A percentile compares a stretch with the other conserved stretches of the same genome.
These are phyloP conservation scores for Penicillium arizonense DNA, from an alignment of 495 filamentous ascomycete genomes.

Conservation along the genomic window DNA sequence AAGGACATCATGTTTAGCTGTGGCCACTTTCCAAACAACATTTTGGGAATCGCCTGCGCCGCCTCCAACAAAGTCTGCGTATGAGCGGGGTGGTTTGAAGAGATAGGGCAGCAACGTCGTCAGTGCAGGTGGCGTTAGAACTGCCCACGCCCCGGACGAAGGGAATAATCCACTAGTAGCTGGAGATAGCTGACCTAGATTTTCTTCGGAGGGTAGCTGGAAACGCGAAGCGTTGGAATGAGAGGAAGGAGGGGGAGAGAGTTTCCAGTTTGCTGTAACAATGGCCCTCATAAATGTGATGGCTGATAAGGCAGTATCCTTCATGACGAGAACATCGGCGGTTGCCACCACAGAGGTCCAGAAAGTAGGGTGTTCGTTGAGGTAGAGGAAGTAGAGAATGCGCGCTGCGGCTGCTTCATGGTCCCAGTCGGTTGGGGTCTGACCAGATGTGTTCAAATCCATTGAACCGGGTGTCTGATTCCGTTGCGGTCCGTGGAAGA, in stretches of 20 bases:
- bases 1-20: slow-evolving; percentile 58
- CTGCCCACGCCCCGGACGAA: slow-evolving; percentile 47
- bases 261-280: slow-evolving; percentile 55
- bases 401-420: slow-evolving; percentile 55
- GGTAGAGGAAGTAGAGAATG: slow-evolving; percentile 55
- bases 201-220: slow-evolving; percentile 42
- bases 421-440: slow-evolving; percentile 39
- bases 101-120: slow-evolving; percentile 57
- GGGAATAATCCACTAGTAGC: slow-evolving; percentile 40
- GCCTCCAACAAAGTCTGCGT: slow-evolving; percentile 57
- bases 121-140: slow-evolving; percentile 51
- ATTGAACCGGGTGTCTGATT: slow-evolving; percentile 24
- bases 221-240: slow-evolving; percentile 30
- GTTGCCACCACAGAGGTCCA: slow-evolving; percentile 52
- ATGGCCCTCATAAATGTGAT: slow-evolving; percentile 52
- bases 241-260: slow-evolving; percentile 21
- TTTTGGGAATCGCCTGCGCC: slow-evolving; percentile 56
- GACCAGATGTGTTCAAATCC: slow-evolving; percentile 30
- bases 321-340: slow-evolving; percentile 58
- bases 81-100: slow-evolving; percentile 56
- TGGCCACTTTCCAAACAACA: slow-evolving; percentile 58
- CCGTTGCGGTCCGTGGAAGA: slow-evolving; percentile 54
- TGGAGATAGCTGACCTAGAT: slow-evolving; percentile 35
- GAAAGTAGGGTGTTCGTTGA: slow-evolving; percentile 46
- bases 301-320: slow-evolving; percentile 56